Percentiles rank a stretch among this genome's conserved stretches.
Evolutionary conservation across 164 flowering plant genomes (phyloP).

Genomic region (Stephania japonica): DNA sequence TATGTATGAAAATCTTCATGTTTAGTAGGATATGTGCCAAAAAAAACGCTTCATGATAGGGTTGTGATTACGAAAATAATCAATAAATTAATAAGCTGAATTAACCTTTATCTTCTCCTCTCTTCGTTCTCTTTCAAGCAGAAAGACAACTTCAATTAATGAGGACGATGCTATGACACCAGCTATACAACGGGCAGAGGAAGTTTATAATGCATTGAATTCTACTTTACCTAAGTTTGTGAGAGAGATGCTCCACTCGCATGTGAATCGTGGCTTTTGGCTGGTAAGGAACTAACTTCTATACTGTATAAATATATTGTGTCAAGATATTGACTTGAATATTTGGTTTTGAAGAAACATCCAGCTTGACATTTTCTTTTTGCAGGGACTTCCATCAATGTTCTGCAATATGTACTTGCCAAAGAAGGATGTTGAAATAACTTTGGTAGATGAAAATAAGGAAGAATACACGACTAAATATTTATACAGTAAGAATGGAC

Average conservation of each 20-base stretch:
- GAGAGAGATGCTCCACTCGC: background rate
- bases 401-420: conserved; percentile 22
- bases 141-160: no score
- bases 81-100: no score
- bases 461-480: conserved; percentile 11
- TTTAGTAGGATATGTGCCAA: no score
- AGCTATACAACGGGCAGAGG: conserved; percentile 20
- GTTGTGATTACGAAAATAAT: no score
- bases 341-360: no score
- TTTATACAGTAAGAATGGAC: conserved; percentile 4
- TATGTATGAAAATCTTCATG: no score
- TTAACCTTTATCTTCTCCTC: no score
- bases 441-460: conserved; percentile 31
- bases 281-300: background rate
- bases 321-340: no score
- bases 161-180: no score
- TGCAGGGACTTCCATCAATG: conserved; percentile 19
- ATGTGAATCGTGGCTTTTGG: conserved; percentile 1
- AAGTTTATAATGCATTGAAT: background rate
- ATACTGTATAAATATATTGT: background rate
- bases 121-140: no score
- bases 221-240: conserved; percentile 3
- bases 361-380: background rate
- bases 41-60: no score
- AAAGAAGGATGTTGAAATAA: conserved; percentile 13